Evolutionary conservation across 2,329 filamentous ascomycete species (phyloP).

Genomic region (Byssoonygena ceratinophila): DNA sequence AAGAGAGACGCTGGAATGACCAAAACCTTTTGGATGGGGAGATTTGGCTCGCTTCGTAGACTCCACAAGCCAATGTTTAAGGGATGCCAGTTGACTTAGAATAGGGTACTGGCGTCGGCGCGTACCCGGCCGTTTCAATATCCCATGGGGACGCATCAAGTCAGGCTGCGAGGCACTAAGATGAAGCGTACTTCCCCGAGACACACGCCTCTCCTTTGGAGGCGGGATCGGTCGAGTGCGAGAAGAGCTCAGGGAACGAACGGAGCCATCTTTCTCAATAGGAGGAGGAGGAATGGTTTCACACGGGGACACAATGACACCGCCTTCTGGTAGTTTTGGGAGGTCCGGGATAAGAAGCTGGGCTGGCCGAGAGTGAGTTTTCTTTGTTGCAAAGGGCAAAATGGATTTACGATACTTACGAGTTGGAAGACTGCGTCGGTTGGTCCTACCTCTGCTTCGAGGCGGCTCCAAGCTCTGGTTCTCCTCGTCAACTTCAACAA

Average conservation of each 20-base stretch:
- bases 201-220: slow-evolving; percentile 72
- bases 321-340: slow-evolving; percentile 62
- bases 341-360: slow-evolving; percentile 62
- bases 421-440: slow-evolving; percentile 58
- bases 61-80: slow-evolving; percentile 65
- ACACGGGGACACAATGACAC: slow-evolving; percentile 28
- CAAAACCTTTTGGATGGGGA: slow-evolving; percentile 34
- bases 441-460: slow-evolving; percentile 62
- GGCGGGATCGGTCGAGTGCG: slow-evolving; percentile 68
- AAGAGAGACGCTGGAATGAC: slow-evolving; percentile 23
- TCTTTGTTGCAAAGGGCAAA: not conserved
- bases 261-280: slow-evolving; percentile 62
- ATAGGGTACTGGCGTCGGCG: slow-evolving; percentile 53
- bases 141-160: slow-evolving; percentile 46
- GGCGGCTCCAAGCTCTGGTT: slow-evolving; percentile 48
- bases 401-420: slow-evolving; percentile 44
- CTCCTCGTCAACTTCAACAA: slow-evolving; percentile 72
- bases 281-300: slow-evolving; percentile 48
- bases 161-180: slow-evolving; percentile 63
- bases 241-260: slow-evolving; percentile 66
- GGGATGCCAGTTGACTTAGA: slow-evolving; percentile 54
- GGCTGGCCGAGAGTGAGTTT: slow-evolving; percentile 18
- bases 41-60: slow-evolving; percentile 53
- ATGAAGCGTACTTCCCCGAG: slow-evolving; percentile 75
- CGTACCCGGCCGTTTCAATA: slow-evolving; percentile 44